Base-by-base conservation (phyloP, 2,329 filamentous ascomycete species). In the Calycina marina region DNA sequence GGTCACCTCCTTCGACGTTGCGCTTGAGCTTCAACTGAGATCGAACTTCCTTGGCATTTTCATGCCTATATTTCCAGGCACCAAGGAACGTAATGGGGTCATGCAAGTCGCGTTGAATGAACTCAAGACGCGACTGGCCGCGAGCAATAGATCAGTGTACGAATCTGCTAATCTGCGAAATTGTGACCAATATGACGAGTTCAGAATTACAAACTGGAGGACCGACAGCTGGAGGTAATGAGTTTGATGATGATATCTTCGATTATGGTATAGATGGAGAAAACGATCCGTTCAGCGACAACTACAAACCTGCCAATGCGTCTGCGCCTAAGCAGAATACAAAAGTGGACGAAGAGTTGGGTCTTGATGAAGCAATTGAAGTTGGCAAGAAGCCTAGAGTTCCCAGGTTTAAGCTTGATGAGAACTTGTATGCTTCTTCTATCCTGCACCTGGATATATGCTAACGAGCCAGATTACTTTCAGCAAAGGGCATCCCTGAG, bases 341-440 rank as follows among this genome's bases (percentile, higher is more conserved):
- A 31, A 35, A 47, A 36, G 24, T 32, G 25, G 40, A 46, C 52
- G 18, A 51, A 55, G 65, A 64, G 1, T 58, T 93, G 2, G 85
- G 86, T 28, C 73, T 94, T 35, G 86, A 96, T 42, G 74, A 92
- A 49, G 83, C 93, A 47, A 70, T 98, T 32, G 77, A 82, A 34
- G 67, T 94, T 4, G 71, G 44, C 12, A 44, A 69, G 25, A 93
- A 83, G 57, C 79, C 79, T 46, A 69, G 75, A 20, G 68, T 74
- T 40, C 83, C 85, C 1, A 66, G 74, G 35, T 78, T 88, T 4
- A 98, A 94, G 54, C 67, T 98, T 15, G 86, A 98, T 50, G 84
- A 93, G 46, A 61, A 69, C 6, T 71, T 74, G 77, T 84, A 51
- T 32, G 47, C 35, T 18, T 5, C 14, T 14, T 25, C 14, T 12